Percentiles rank a stretch among this genome's conserved stretches.
phyloP scores from a whole-genome alignment of 2,329 filamentous ascomycete species.

The Phyllosticta citribraziliensis region DNA sequence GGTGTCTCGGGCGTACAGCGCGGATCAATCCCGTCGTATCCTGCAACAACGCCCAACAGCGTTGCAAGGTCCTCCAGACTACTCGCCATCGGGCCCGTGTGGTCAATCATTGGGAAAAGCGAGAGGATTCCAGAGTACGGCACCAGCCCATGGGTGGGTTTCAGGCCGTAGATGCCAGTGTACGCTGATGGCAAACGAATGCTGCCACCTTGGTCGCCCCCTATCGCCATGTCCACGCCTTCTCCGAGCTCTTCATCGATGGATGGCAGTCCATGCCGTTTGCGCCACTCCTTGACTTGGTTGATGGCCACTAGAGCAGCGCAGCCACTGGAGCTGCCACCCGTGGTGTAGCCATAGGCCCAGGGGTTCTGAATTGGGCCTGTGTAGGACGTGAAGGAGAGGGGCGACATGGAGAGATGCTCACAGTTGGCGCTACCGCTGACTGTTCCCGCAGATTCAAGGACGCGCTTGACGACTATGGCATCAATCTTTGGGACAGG shows the following conservation, averaged over 20 bases:
- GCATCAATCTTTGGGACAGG: conserved; percentile 34
- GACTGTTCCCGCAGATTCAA: conserved; percentile 34
- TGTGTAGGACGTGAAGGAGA: conserved; percentile 35
- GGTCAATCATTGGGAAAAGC: conserved; percentile 35
- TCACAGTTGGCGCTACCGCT: conserved; percentile 39
- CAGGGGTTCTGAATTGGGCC: conserved; percentile 36
- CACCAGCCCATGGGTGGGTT: conserved; percentile 53
- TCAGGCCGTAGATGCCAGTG: conserved; percentile 74
- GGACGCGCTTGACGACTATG: conserved; percentile 33
- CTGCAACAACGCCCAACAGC: conserved; percentile 32
- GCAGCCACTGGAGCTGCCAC: conserved; percentile 26
- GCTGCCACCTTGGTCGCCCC: conserved; percentile 63
- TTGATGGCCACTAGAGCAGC: conserved; percentile 23
- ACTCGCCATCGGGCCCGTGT: conserved; percentile 35
- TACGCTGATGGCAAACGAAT: conserved; percentile 64
- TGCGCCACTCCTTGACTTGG: conserved; percentile 19
- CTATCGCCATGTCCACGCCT: conserved; percentile 34
- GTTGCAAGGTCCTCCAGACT: conserved; percentile 32
- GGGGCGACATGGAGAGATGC: conserved; percentile 35
- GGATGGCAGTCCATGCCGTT: conserved; percentile 13
- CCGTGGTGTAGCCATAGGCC: conserved; percentile 25
- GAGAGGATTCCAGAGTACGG: conserved; percentile 36
- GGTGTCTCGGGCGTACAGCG: conserved; percentile 33
- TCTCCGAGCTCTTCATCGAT: conserved; percentile 18
- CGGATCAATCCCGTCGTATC: conserved; percentile 37